These are phyloP conservation scores for Penicillium manginii DNA, from an alignment of 495 filamentous ascomycete species.

Conservation along the genomic window DNA sequence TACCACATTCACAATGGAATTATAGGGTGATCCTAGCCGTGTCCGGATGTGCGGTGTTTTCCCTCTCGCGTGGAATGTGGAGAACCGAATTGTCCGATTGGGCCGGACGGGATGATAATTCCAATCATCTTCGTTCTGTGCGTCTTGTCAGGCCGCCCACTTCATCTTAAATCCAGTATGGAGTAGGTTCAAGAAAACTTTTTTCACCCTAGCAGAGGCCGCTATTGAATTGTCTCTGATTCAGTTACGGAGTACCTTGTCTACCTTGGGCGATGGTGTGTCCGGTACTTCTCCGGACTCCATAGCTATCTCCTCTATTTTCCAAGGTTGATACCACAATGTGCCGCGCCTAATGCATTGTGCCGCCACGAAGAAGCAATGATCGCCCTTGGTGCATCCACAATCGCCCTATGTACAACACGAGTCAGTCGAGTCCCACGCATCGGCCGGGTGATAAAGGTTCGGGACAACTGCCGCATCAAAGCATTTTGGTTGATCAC, in stretches of 20 bases:
- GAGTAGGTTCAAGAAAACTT: background rate
- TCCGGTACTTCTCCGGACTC: background rate
- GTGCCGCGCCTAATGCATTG: background rate
- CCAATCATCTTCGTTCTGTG: background rate
- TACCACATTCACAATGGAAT: background rate
- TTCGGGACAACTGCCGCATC: background rate
- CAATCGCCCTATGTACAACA: background rate
- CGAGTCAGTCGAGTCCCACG: background rate
- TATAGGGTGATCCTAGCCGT: background rate
- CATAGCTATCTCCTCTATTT: background rate
- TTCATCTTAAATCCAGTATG: background rate
- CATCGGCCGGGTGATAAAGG: background rate
- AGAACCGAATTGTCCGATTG: background rate
- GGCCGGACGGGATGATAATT: background rate
- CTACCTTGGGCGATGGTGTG: background rate
- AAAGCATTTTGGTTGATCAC: background rate
- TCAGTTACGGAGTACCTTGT: background rate
- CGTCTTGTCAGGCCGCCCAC: background rate
- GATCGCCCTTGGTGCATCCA: constrained; percentile 4
- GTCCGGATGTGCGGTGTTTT: background rate
- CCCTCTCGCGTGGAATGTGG: background rate
- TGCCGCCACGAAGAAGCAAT: constrained; percentile 1
- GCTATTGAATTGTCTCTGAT: background rate
- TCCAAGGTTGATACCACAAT: background rate
- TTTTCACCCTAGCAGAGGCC: background rate